Evolutionary conservation across 2,329 filamentous ascomycete genomes (phyloP).

Genomic region (Fusarium sp.): DNA sequence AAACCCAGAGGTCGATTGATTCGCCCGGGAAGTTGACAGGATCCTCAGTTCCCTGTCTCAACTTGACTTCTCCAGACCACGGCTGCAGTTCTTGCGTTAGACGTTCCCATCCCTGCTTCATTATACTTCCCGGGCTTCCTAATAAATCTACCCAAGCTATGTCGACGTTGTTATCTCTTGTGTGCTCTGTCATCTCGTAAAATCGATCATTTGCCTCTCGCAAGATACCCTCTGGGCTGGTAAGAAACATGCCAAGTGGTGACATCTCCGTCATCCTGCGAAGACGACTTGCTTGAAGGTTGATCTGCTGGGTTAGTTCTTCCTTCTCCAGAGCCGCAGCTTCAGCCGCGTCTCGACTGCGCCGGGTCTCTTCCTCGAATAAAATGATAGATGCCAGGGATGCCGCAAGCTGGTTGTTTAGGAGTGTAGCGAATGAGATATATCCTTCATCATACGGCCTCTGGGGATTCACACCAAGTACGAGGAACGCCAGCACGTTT

Average conservation of each 20-base stretch:
- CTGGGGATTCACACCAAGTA: constrained; percentile 76
- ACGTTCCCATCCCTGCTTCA: constrained; percentile 56
- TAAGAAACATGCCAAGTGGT: constrained; percentile 56
- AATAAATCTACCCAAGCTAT: constrained; percentile 60
- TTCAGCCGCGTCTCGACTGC: constrained; percentile 57
- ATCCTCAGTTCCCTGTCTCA: constrained; percentile 50
- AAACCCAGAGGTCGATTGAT: constrained; percentile 60
- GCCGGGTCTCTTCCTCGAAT: constrained; percentile 73
- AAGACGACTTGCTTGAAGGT: constrained; percentile 54
- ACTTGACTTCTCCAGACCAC: constrained; percentile 58
- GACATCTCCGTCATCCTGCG: constrained; percentile 56
- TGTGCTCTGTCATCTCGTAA: constrained; percentile 62
- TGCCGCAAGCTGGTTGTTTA: constrained; percentile 66
- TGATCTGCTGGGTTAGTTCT: constrained; percentile 52
- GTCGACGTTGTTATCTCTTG: constrained; percentile 54
- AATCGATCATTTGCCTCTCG: constrained; percentile 62
- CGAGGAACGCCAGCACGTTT: constrained; percentile 72
- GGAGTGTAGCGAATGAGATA: constrained; percentile 65
- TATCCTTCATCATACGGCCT: constrained; percentile 79
- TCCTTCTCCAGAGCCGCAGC: constrained; percentile 53
- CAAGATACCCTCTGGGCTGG: constrained; percentile 57
- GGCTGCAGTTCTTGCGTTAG: constrained; percentile 53
- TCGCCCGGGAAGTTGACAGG: constrained; percentile 47
- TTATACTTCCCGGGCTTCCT: constrained; percentile 51
- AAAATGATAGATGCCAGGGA: constrained; percentile 74